Base-by-base conservation (phyloP, 1,139 yeast genomes). In the Protomyces inouyei region DNA sequence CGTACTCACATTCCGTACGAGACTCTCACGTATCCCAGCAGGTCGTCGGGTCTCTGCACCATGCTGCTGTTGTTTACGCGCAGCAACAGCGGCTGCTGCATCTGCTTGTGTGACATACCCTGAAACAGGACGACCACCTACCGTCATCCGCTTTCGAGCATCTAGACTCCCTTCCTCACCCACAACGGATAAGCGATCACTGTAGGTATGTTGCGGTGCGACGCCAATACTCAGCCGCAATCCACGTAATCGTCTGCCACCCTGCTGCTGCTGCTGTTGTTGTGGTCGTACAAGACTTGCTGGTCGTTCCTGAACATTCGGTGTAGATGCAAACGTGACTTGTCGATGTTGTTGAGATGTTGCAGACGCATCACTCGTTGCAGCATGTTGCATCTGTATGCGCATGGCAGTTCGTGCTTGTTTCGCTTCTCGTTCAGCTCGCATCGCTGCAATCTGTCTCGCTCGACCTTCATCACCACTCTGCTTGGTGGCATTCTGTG, bases 351-450 rank as follows among this genome's bases (percentile, higher is more conserved):
- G 48, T 16, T n/a, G 48, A 14, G 12, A 4, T 1, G n/a, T 14
- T 1, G n/a, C 3, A n/a, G 43, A 37, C 9, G 5, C 43, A 37
- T 37, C 43, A 12, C 43, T 3, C 4, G 43, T 9, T 4, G 14
- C 43, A 10, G 12, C 46, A 28, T 46, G 36, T 32, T 36, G 51
- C 55, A 45, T 51, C 28, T 28, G 28, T 10, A 53, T 28, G 1
- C 64, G 54, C 45, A 40, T 57, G n/a, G 55, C 64, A 23, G 64
- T 46, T 18, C 38, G 55, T n/a, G 59, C 60, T 23, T 60, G 64
- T 35, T 54, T 55, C 23, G 21, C 25, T 3, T 43, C 64, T 18
- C 64, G 55, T 48, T 60, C 64, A 21, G 32, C 51, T 5, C 64
- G 46, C 64, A 60, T 60, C 14, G 35, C 46, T 6, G 64, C 64